Evolutionary conservation across 805 yeast genomes (phyloP).

Genomic region (Debaryomyces tyrocola): DNA sequence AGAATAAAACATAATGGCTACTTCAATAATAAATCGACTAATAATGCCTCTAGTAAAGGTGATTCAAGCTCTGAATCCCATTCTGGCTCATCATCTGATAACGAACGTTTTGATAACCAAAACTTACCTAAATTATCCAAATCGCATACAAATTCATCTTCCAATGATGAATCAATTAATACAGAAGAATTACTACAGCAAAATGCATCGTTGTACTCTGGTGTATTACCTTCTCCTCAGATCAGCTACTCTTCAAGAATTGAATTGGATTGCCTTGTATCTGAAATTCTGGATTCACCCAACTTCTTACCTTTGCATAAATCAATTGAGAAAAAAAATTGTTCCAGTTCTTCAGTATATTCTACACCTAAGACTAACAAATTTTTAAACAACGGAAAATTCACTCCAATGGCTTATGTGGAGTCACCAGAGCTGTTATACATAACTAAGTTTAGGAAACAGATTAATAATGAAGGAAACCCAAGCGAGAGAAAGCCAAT

Average conservation of each 20-base stretch:
- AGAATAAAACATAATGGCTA: slow-evolving; percentile 22
- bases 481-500: neutral
- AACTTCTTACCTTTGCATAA: neutral
- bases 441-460: slow-evolving; percentile 2
- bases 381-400: neutral
- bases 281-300: neutral
- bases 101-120: slow-evolving; percentile 1
- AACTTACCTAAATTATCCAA: slow-evolving; percentile 13
- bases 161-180: slow-evolving; percentile 21
- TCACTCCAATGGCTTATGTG: neutral
- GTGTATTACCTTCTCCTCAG: slow-evolving; percentile 40
- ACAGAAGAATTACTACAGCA: slow-evolving; percentile 31
- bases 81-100: neutral
- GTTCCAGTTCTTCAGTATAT: slow-evolving; percentile 1
- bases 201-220: slow-evolving; percentile 31
- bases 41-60: neutral
- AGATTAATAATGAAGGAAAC: neutral
- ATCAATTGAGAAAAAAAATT: neutral
- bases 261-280: neutral
- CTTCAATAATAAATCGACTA: slow-evolving; percentile 1
- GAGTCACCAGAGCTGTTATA: slow-evolving; percentile 3
- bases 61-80: neutral
- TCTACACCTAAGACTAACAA: slow-evolving; percentile 1
- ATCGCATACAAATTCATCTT: slow-evolving; percentile 16
- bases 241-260: slow-evolving; percentile 21